phyloP scores from a whole-genome alignment of 2,329 filamentous ascomycete species.

The Ramularia collo-cygni region DNA sequence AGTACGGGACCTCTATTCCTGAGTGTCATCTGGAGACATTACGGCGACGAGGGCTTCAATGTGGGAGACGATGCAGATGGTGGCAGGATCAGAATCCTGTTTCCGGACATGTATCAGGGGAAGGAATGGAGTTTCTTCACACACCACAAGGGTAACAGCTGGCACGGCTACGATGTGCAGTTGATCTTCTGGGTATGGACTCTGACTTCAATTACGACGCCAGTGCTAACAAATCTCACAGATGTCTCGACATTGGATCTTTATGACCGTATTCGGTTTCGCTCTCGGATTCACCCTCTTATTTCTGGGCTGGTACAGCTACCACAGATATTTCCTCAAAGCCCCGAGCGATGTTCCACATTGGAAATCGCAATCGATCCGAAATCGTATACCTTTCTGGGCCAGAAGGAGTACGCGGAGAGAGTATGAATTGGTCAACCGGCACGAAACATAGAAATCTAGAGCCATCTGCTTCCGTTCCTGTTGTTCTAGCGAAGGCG shows the following conservation, averaged over 20 bases:
- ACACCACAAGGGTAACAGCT: constrained; percentile 57
- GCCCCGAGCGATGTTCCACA: constrained; percentile 15
- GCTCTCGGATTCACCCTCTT: constrained; percentile 42
- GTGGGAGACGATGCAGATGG: constrained; percentile 34
- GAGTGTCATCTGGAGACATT: constrained; percentile 69
- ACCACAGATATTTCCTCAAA: constrained; percentile 36
- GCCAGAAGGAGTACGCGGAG: constrained; percentile 20
- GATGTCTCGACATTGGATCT: constrained; percentile 47
- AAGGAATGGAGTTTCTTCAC: constrained; percentile 67
- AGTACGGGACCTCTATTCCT: constrained; percentile 70
- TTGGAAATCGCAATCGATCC: constrained; percentile 21
- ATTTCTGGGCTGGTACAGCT: constrained; percentile 45
- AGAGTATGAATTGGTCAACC: constrained; percentile 27
- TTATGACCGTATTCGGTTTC: constrained; percentile 48
- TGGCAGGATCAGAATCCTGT: constrained; percentile 59
- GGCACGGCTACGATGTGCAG: constrained; percentile 58
- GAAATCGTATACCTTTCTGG: constrained; percentile 25
- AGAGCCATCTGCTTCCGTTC: constrained; percentile 2
- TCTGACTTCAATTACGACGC: background rate
- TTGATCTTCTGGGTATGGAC: constrained; percentile 56
- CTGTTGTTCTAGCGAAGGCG: constrained; percentile 12
- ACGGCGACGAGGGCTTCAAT: constrained; percentile 48
- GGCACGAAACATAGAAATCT: constrained; percentile 22
- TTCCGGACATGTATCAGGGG: constrained; percentile 63
- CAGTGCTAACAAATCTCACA: constrained; percentile 18